Evolutionary conservation across 208 protist genomes (phyloP).

Genomic region (Trichomonas vaginalis): DNA sequence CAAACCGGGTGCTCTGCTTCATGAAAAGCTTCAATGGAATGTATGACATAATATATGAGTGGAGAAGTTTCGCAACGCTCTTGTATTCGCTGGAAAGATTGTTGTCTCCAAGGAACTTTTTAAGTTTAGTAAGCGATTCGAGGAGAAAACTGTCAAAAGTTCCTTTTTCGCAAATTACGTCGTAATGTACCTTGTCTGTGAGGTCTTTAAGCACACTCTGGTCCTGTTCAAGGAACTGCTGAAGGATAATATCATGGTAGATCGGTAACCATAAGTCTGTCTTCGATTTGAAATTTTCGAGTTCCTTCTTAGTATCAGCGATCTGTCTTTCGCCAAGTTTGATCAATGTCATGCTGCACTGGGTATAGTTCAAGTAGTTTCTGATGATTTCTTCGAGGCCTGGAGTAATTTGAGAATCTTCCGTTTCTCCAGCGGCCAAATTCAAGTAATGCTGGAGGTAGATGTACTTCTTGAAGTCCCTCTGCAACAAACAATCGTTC

Average conservation of each 20-base stretch:
- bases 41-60: too few relatives aligned
- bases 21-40: too few relatives aligned
- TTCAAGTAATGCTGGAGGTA: background rate
- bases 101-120: background rate
- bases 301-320: background rate
- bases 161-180: background rate
- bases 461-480: background rate
- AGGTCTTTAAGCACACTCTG: background rate
- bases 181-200: background rate
- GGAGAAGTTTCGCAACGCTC: too few relatives aligned
- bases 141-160: background rate
- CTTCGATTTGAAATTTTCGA: background rate
- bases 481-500: background rate
- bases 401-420: background rate
- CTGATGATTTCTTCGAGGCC: background rate
- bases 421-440: background rate
- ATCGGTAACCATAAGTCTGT: background rate
- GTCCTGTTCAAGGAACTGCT: background rate
- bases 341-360: background rate
- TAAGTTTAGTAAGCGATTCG: background rate
- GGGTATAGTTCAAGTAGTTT: background rate
- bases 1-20: too few relatives aligned
- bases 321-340: background rate
- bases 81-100: too few relatives aligned
- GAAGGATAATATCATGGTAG: background rate